Evolutionary conservation across 805 yeast species (phyloP).

Genomic region (Starmerella stigmatis): DNA sequence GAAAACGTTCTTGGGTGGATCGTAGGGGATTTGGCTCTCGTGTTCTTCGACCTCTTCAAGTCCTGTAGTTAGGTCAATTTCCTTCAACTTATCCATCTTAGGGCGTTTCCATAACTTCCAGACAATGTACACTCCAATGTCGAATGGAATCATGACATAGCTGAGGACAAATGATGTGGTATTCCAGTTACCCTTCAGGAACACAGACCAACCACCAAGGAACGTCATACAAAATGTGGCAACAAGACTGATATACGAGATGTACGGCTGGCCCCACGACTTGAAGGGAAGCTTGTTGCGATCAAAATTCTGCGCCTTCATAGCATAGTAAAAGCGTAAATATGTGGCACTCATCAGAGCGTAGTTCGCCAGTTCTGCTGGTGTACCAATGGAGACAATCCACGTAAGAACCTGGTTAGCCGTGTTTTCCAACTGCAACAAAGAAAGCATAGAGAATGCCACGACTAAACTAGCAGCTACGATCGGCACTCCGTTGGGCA

Average conservation of each 20-base stretch:
- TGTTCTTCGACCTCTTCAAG: slow-evolving; percentile 50
- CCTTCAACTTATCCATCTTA: slow-evolving; percentile 36
- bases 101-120: slow-evolving; percentile 48
- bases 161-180: slow-evolving; percentile 52
- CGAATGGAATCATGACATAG: slow-evolving; percentile 60
- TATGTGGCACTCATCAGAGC: slow-evolving; percentile 48
- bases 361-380: slow-evolving; percentile 56
- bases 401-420: slow-evolving; percentile 59
- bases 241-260: slow-evolving; percentile 40
- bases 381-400: slow-evolving; percentile 62
- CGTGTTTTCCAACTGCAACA: slow-evolving; percentile 50
- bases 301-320: slow-evolving; percentile 43
- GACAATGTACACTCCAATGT: slow-evolving; percentile 37
- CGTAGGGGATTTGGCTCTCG: slow-evolving; percentile 30
- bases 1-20: slow-evolving; percentile 43
- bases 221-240: slow-evolving; percentile 44
- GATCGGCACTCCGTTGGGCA: slow-evolving; percentile 60
- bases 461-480: slow-evolving; percentile 40
- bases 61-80: slow-evolving; percentile 47
- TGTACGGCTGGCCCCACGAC: slow-evolving; percentile 52
- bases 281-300: slow-evolving; percentile 40
- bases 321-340: slow-evolving; percentile 52
- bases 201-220: slow-evolving; percentile 60
- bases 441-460: slow-evolving; percentile 54
- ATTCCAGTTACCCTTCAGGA: slow-evolving; percentile 57